Conservation (phyloP, 805 yeast species). For the Ogataea trehalophila region DNA sequence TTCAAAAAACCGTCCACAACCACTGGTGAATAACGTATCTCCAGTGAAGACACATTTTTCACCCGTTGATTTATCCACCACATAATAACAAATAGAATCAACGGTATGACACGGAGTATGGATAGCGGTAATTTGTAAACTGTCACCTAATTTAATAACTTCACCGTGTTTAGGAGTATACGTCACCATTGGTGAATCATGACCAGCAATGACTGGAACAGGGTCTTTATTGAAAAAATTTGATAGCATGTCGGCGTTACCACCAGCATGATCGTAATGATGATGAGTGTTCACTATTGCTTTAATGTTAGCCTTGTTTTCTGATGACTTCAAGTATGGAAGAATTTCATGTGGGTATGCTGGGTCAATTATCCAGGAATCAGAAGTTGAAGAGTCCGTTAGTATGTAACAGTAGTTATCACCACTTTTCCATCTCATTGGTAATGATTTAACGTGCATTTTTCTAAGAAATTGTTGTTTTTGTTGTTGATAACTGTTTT, state of each 20-base stretch:
- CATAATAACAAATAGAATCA: slow-evolving; percentile 89
- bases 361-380: slow-evolving; percentile 87
- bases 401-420: slow-evolving; percentile 86
- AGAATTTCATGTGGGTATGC: slow-evolving; percentile 76
- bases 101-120: slow-evolving; percentile 98
- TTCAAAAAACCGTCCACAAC: slow-evolving; percentile 96
- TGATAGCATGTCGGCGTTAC: slow-evolving; percentile 45
- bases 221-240: slow-evolving; percentile 30
- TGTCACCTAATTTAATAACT: slow-evolving; percentile 56
- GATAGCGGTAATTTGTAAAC: slow-evolving; percentile 66
- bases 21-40: slow-evolving; percentile 89
- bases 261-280: slow-evolving; percentile 93
- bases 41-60: slow-evolving; percentile 87
- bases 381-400: slow-evolving; percentile 57
- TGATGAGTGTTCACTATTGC: slow-evolving; percentile 95
- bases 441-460: slow-evolving; percentile 80
- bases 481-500: background rate
- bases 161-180: slow-evolving; percentile 65
- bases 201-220: slow-evolving; percentile 77
- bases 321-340: slow-evolving; percentile 32
- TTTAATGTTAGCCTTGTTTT: slow-evolving; percentile 42
- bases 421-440: slow-evolving; percentile 94
- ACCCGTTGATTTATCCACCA: slow-evolving; percentile 54
- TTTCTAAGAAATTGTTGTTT: slow-evolving; percentile 29
- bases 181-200: slow-evolving; percentile 69